Base-by-base conservation (phyloP, 1,284 basidiomycete genomes). In the Trichosporon ovoides region DNA sequence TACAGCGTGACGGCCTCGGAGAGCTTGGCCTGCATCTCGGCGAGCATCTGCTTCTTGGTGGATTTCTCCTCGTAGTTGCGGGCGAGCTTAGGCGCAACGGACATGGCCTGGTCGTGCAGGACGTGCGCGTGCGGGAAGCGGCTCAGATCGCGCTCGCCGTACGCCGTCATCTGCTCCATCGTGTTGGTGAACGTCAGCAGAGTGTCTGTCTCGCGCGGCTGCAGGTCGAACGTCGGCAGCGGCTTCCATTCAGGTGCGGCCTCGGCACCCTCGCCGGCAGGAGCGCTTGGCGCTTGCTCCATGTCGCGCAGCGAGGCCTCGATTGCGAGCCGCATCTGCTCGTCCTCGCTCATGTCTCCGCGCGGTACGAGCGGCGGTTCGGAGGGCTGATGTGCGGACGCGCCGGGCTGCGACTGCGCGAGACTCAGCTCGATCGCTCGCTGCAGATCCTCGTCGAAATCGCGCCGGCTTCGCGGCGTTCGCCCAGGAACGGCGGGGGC, bases 11-110 rank as follows among this genome's bases (percentile, higher is more conserved):
- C 91, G 0, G 91, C 91, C 74, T 95, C 85, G 0, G 90, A 89
- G 3, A 97, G 80, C 74, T 96, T 94, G 60, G 88, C 87, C 69
- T 97, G 89, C 92, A 97, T 96, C 53, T 94, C 91, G 9, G 85
- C 81, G 18, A 98, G 79, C 70, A 91, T 81, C 72, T 91, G 81
- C 78, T 93, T 88, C 83, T 95, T 92, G 68, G 89, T 83, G 16
- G 84, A 85, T 12, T 91, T 84, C 71, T 97, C 92, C 72, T 91
- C 91, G 58, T 94, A 77, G 68, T 85, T 91, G 75, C 90, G 80
- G 2, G 87, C 88, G 57, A 97, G 77, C 71, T 93, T 94, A 0
- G 90, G 89, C 62, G 91, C 79, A 52, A 95, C 72, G 4, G 84
- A 82, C 63, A 83, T 88, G 2, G 93, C 92, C 69, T 88, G 91